phyloP scores from a whole-genome alignment of 306 rosid genomes.

The Pyrus bretschneideri region DNA sequence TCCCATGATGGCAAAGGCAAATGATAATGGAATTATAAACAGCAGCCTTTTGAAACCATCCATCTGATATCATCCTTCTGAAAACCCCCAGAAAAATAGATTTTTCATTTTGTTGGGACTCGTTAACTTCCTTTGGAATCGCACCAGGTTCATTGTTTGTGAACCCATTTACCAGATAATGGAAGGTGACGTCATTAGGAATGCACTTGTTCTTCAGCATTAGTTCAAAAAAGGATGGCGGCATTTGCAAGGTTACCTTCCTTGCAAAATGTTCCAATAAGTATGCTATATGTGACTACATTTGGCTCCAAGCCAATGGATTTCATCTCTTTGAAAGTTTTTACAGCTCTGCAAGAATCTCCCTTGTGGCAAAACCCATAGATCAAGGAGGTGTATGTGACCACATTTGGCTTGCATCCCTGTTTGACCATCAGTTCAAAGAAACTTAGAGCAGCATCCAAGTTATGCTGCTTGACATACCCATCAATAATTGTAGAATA shows the following conservation, averaged over 20 bases:
- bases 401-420: conserved; percentile 61
- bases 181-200: conserved; percentile 63
- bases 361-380: conserved; percentile 59
- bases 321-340: conserved; percentile 47
- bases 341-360: conserved; percentile 50
- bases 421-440: conserved; percentile 63
- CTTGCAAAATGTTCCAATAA: conserved; percentile 65
- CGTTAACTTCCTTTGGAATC: conserved; percentile 13
- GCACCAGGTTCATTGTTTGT: conserved; percentile 18
- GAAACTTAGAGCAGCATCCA: conserved; percentile 47
- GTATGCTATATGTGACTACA: conserved; percentile 66
- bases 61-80: conserved; percentile 53
- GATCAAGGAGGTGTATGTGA: conserved; percentile 68
- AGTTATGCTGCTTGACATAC: conserved; percentile 55
- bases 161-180: conserved; percentile 74
- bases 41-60: conserved; percentile 46
- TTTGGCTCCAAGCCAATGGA: conserved; percentile 62
- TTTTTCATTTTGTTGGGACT: conserved; percentile 20
- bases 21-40: conserved; percentile 61
- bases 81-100: conserved; percentile 50
- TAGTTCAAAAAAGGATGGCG: conserved; percentile 54
- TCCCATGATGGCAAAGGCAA: conserved; percentile 60
- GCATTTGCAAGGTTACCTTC: conserved; percentile 53
- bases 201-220: conserved; percentile 63
- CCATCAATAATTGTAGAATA: conserved; percentile 79